phyloP scores from a whole-genome alignment of 2,329 filamentous ascomycete species.

The Biscogniauxia sp. region DNA sequence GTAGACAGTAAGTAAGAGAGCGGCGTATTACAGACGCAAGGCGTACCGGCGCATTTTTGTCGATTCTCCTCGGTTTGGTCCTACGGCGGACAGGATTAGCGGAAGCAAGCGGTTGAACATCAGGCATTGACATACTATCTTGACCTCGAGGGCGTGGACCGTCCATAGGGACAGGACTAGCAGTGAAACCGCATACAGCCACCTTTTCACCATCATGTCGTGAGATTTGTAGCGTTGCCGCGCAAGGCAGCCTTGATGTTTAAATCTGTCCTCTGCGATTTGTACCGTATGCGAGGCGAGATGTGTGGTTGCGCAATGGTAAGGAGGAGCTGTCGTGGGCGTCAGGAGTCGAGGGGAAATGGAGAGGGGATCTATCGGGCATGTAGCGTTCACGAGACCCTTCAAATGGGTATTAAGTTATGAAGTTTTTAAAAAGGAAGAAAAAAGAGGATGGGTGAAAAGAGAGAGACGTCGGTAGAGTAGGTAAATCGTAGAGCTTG shows the following conservation, averaged over 20 bases:
- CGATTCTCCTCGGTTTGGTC: slow-evolving; percentile 73
- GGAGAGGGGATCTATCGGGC: background rate
- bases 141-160: slow-evolving; percentile 55
- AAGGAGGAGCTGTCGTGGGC: background rate
- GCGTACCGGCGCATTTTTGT: slow-evolving; percentile 71
- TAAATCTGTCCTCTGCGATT: slow-evolving; percentile 22
- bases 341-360: background rate
- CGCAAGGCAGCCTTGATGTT: slow-evolving; percentile 29
- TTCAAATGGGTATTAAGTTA: background rate
- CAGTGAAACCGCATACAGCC: slow-evolving; percentile 47
- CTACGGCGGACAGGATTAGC: slow-evolving; percentile 42
- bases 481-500: background rate
- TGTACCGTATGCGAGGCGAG: slow-evolving; percentile 1
- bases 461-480: background rate
- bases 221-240: slow-evolving; percentile 21
- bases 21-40: background rate
- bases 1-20: slow-evolving; percentile 6
- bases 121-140: slow-evolving; percentile 45
- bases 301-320: slow-evolving; percentile 1
- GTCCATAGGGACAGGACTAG: slow-evolving; percentile 55
- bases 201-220: slow-evolving; percentile 51
- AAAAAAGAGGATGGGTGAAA: background rate
- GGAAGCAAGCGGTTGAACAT: slow-evolving; percentile 1
- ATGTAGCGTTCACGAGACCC: background rate
- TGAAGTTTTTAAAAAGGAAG: too few species aligned